Conservation (phyloP, 2,329 filamentous ascomycete species). For the Xylaria sp. region DNA sequence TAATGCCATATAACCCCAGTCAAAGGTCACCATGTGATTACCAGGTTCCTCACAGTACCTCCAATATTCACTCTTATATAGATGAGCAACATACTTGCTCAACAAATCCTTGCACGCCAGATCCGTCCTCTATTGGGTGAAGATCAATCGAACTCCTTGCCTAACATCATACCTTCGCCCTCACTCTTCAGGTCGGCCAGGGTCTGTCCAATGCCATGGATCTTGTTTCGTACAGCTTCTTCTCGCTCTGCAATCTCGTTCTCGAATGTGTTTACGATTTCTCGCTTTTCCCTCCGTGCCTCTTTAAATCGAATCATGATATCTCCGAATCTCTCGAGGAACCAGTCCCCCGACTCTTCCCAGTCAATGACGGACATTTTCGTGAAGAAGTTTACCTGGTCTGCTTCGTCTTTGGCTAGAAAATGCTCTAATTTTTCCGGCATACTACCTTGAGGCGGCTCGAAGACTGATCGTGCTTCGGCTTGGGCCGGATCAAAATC, state of each 20-base stretch:
- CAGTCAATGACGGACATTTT: slow-evolving; percentile 66
- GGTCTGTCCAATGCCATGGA: slow-evolving; percentile 65
- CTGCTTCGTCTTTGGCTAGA: slow-evolving; percentile 54
- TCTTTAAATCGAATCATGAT: slow-evolving; percentile 61
- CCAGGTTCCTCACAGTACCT: slow-evolving; percentile 8
- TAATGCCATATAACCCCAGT: slow-evolving; percentile 24
- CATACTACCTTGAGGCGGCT: slow-evolving; percentile 54
- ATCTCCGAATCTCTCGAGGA: slow-evolving; percentile 63
- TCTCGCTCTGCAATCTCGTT: slow-evolving; percentile 65
- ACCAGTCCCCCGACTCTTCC: slow-evolving; percentile 70
- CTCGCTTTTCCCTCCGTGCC: slow-evolving; percentile 61
- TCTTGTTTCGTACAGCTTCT: slow-evolving; percentile 63
- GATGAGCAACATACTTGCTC: slow-evolving; percentile 14
- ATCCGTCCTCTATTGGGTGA: slow-evolving; percentile 20
- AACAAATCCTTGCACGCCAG: slow-evolving; percentile 15
- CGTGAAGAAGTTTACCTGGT: slow-evolving; percentile 61
- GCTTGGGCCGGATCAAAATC: slow-evolving; percentile 65
- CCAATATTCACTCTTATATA: slow-evolving; percentile 21
- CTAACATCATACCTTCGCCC: slow-evolving; percentile 63
- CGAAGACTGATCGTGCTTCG: slow-evolving; percentile 51
- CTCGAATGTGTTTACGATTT: slow-evolving; percentile 63
- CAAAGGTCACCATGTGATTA: slow-evolving; percentile 9
- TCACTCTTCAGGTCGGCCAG: slow-evolving; percentile 66
- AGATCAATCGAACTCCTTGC: slow-evolving; percentile 48
- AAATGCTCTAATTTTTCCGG: slow-evolving; percentile 61